Evolutionary conservation across 495 filamentous ascomycete genomes (phyloP).

Genomic region (Hypoxylon subgilvum): DNA sequence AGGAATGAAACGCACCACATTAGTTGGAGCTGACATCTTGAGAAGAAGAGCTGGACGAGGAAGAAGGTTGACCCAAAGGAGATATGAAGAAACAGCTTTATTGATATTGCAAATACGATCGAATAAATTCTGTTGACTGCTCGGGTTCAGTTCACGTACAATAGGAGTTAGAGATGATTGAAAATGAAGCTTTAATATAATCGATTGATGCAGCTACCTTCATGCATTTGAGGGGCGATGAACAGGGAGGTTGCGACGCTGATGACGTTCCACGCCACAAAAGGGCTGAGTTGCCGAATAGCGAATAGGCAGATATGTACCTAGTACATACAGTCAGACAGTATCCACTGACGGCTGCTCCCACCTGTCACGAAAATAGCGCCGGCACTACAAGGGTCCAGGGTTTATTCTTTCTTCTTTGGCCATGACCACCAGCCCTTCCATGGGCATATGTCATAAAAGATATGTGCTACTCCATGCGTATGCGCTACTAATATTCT

Average conservation of each 20-base stretch:
- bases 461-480: too few species aligned
- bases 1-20: slow-evolving; percentile 46
- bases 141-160: slow-evolving; percentile 12
- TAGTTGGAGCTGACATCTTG: slow-evolving; percentile 51
- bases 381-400: too few species aligned
- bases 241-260: slow-evolving; percentile 39
- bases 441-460: too few species aligned
- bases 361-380: too few species aligned
- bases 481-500: too few species aligned
- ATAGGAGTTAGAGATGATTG: slow-evolving; percentile 12
- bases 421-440: too few species aligned
- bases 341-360: too few species aligned
- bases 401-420: too few species aligned
- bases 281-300: too few species aligned
- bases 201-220: slow-evolving; percentile 16
- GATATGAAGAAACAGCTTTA: slow-evolving; percentile 1
- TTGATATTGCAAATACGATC: slow-evolving; percentile 4
- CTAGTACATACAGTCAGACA: too few species aligned
- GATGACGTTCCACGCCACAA: slow-evolving; percentile 40
- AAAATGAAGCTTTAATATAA: background rate
- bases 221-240: slow-evolving; percentile 32
- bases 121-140: slow-evolving; percentile 7
- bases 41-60: background rate
- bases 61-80: background rate
- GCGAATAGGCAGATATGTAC: too few species aligned